These are phyloP conservation scores for Solanum okadae DNA, from an alignment of 257 asterid species.

Conservation along the genomic window DNA sequence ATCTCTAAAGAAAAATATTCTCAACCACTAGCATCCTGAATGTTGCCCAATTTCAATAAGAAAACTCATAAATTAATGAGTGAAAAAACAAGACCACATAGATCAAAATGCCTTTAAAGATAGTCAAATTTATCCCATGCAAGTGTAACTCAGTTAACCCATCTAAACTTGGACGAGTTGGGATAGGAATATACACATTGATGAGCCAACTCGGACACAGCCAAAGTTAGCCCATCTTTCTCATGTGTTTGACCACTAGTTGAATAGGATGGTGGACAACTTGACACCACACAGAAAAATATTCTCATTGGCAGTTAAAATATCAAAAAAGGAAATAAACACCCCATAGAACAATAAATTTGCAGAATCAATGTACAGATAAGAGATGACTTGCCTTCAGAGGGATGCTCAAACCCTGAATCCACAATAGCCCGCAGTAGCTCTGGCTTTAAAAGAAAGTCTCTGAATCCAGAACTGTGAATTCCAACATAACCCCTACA, in stretches of 20 bases:
- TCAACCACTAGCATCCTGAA: background rate
- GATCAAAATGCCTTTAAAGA: background rate
- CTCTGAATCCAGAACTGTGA: conserved; percentile 50
- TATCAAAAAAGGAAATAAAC: background rate
- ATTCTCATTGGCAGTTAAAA: background rate
- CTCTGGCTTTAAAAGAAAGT: conserved; percentile 40
- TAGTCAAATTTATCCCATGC: background rate
- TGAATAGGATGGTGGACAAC: background rate
- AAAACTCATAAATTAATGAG: background rate
- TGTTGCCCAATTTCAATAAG: background rate
- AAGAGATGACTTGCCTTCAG: conserved; percentile 30
- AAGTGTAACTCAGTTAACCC: background rate
- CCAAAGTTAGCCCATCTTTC: background rate
- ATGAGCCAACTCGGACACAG: background rate
- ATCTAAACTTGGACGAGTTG: background rate
- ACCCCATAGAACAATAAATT: background rate
- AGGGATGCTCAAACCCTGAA: conserved; percentile 47
- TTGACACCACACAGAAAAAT: background rate
- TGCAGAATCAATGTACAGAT: background rate
- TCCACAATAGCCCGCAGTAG: conserved; percentile 43
- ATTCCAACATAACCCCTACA: conserved; percentile 36
- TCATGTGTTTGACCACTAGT: background rate
- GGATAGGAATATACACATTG: background rate
- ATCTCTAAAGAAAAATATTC: background rate
- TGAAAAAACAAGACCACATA: background rate